Evolutionary conservation across 1,284 basidiomycete species (phyloP).

Genomic region (Marasmius sp.): DNA sequence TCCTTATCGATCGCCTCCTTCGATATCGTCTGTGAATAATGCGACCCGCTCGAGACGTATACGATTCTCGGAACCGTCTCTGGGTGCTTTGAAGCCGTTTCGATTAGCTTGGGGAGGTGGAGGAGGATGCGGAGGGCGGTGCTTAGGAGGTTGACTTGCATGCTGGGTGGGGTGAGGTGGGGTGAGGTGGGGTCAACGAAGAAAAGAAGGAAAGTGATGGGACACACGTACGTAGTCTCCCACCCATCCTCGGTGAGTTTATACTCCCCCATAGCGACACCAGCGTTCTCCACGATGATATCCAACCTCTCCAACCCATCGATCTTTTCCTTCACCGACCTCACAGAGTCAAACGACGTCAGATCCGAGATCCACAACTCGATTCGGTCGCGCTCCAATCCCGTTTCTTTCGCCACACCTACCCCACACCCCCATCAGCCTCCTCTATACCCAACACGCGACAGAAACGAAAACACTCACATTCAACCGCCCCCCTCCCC

Average conservation of each 20-base stretch:
- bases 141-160: conserved; percentile 44
- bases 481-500: conserved; percentile 11
- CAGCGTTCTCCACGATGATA: conserved; percentile 41
- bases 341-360: conserved; percentile 35
- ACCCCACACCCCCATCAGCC: too few species aligned
- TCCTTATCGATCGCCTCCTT: conserved; percentile 24
- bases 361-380: conserved; percentile 41
- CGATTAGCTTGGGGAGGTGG: conserved; percentile 40
- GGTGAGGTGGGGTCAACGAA: too few species aligned
- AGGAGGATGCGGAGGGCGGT: conserved; percentile 36
- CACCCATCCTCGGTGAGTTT: conserved; percentile 34
- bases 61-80: conserved; percentile 32
- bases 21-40: conserved; percentile 27
- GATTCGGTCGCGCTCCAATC: conserved; percentile 24
- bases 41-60: conserved; percentile 37
- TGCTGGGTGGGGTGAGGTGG: too few species aligned
- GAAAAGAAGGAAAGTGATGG: too few species aligned
- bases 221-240: conserved; percentile 33
- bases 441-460: not conserved
- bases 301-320: conserved; percentile 37
- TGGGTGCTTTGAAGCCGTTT: conserved; percentile 29
- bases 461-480: not conserved
- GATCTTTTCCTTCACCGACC: conserved; percentile 34
- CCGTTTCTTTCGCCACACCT: conserved; percentile 33
- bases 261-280: conserved; percentile 18